Evolutionary conservation across 768 basidiomycete genomes (phyloP).

Genomic region (Pisolithus sp.): DNA sequence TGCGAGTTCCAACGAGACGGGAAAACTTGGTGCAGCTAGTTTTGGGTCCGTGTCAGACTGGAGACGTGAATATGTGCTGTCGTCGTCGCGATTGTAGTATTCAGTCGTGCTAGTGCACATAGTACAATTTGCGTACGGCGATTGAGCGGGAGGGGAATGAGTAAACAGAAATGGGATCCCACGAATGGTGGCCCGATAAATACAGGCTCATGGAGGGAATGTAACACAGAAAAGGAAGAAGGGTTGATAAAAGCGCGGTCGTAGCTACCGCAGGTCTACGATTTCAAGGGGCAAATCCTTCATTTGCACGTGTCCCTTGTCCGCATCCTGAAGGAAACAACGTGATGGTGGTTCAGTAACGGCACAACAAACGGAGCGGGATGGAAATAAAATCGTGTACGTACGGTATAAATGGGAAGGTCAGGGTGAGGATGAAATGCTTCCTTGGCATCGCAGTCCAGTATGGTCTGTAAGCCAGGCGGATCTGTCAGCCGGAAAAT

Average conservation of each 20-base stretch:
- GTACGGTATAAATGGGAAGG: conserved; percentile 78
- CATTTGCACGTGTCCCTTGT: conserved; percentile 80
- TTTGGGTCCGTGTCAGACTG: background rate
- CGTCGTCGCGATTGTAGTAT: conserved; percentile 4
- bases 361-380: background rate
- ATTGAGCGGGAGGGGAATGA: background rate
- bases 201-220: background rate
- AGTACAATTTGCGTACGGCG: background rate
- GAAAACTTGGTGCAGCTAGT: no score
- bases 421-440: conserved; percentile 87
- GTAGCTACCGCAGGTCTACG: conserved; percentile 62
- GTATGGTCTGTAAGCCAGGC: conserved; percentile 67
- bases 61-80: conserved; percentile 4
- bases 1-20: no score
- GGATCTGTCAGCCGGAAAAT: conserved; percentile 89
- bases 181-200: no score
- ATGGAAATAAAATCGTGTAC: conserved; percentile 19
- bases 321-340: conserved; percentile 54
- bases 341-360: background rate
- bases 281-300: conserved; percentile 70
- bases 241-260: no score
- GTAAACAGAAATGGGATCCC: background rate
- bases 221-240: background rate
- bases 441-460: conserved; percentile 61
- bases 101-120: conserved; percentile 1